Conservation (phyloP, 805 yeast species). For the Yarrowia divulgata region DNA sequence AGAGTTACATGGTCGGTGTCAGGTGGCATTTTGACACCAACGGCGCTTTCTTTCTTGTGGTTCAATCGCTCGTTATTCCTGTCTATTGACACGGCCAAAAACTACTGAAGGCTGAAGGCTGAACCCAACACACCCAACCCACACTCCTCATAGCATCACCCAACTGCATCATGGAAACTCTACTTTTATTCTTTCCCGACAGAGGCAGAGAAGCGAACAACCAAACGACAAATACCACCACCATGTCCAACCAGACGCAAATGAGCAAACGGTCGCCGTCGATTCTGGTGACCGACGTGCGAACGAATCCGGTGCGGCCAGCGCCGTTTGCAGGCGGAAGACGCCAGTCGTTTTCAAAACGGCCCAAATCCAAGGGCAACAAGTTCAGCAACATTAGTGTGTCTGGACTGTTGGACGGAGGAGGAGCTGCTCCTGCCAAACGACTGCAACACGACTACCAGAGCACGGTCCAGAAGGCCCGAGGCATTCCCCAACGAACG, state of each 20-base stretch:
- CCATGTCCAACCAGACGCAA: constrained; percentile 50
- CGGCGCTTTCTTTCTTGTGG: too few relatives aligned
- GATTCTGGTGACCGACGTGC: constrained; percentile 87
- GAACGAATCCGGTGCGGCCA: constrained; percentile 58
- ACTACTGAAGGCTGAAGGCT: too few relatives aligned
- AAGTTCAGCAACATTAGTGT: constrained; percentile 81
- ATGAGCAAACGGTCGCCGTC: constrained; percentile 91
- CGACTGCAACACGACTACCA: constrained; percentile 35
- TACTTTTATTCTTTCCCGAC: constrained; percentile 19
- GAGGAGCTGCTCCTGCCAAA: constrained; percentile 12
- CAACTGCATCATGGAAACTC: constrained; percentile 51
- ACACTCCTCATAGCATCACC: too few relatives aligned
- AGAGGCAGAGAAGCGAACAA: not conserved
- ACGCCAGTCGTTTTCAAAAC: constrained; percentile 23
- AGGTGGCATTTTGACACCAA: too few relatives aligned
- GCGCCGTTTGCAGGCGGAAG: constrained; percentile 50
- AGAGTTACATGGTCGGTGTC: too few relatives aligned
- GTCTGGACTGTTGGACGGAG: constrained; percentile 63
- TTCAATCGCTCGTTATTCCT: too few relatives aligned
- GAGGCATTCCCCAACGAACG: constrained; percentile 59
- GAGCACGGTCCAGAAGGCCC: constrained; percentile 19
- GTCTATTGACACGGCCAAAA: too few relatives aligned
- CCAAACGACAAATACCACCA: too few relatives aligned
- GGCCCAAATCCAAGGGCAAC: constrained; percentile 41
- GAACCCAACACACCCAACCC: too few relatives aligned